Evolutionary conservation across 225 moss, liverwort and hornwort genomes (phyloP).

Genomic region (Antitrichia curtipendula): DNA sequence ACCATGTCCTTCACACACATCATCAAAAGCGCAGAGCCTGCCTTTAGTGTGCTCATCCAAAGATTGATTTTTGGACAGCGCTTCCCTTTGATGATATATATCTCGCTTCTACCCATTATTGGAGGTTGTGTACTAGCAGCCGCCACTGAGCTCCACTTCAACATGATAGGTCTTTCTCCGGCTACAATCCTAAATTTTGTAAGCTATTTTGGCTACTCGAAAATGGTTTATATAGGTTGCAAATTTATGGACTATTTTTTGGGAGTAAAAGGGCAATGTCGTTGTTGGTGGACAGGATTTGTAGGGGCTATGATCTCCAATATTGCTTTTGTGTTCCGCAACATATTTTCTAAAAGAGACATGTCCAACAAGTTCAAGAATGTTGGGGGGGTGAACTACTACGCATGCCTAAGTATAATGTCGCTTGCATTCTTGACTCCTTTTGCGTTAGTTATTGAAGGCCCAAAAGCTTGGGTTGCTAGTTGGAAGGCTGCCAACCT

Average conservation of each 20-base stretch:
- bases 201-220: neutral
- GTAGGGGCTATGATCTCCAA: constrained; percentile 76
- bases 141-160: constrained; percentile 53
- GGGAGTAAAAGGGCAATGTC: neutral
- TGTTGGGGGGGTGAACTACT: constrained; percentile 65
- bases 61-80: constrained; percentile 30
- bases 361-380: constrained; percentile 44
- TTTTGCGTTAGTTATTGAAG: constrained; percentile 51
- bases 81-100: constrained; percentile 30
- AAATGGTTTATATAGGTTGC: neutral
- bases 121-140: constrained; percentile 52
- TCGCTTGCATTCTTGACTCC: constrained; percentile 55
- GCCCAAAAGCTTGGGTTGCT: constrained; percentile 30
- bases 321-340: constrained; percentile 66
- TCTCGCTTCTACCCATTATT: constrained; percentile 55
- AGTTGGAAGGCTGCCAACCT: constrained; percentile 29
- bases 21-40: constrained; percentile 65
- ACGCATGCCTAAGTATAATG: constrained; percentile 56
- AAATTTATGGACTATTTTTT: neutral
- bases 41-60: constrained; percentile 44
- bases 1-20: constrained; percentile 68
- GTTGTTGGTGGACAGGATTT: constrained; percentile 35
- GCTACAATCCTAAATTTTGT: neutral
- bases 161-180: constrained; percentile 19
- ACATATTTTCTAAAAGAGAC: constrained; percentile 71